Evolutionary conservation across 2,329 filamentous ascomycete genomes (phyloP), one percentile per base, ranked within the genome.

Genomic region (Penicillium digitatum): DNA sequence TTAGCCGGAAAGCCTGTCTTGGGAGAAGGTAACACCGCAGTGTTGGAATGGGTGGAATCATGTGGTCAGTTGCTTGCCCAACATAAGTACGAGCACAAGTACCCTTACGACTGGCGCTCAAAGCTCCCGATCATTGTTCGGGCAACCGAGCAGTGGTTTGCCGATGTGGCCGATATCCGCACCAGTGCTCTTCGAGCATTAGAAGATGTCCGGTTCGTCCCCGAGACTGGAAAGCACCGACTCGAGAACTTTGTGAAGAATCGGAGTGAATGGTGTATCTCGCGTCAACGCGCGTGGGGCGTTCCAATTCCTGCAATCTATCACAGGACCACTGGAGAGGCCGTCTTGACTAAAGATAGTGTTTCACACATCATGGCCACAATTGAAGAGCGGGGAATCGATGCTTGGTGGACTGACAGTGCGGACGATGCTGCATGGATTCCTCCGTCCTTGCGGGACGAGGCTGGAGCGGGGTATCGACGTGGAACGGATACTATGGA

Each of bases 101-200:
- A 97, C 70, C 94, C 94, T 0, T 96, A 97, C 64, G 94, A 99
- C 74, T 99, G 94, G 94, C 83, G 94, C 51, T 95, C 93, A 0
- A 99, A 97, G 74, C 81, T 88, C 62, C 94, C 94, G 1, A 87
- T 99, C 47, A 90, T 99, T 56, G 84, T 95, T 32, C 80, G 94
- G 61, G 93, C 94, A 3, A 99, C 95, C 0, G 90, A 92, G 35
- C 94, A 99, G 74, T 99, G 94, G 94, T 99, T 99, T 69, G 91
- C 94, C 11, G 90, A 97, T 71, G 90, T 96, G 2, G 90, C 82
- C 14, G 83, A 81, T 48, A 93, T 97, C 72, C 95, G 95, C 65
- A 78, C 83, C 1, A 79, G 83, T 31, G 89, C 92, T 0, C 76
- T 96, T 24, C 72, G 80, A 16, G 83, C 90, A 9, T 77, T 99